Conservation (phyloP, 1,139 yeast genomes). For the Sugiyamaella castrensis region DNA sequence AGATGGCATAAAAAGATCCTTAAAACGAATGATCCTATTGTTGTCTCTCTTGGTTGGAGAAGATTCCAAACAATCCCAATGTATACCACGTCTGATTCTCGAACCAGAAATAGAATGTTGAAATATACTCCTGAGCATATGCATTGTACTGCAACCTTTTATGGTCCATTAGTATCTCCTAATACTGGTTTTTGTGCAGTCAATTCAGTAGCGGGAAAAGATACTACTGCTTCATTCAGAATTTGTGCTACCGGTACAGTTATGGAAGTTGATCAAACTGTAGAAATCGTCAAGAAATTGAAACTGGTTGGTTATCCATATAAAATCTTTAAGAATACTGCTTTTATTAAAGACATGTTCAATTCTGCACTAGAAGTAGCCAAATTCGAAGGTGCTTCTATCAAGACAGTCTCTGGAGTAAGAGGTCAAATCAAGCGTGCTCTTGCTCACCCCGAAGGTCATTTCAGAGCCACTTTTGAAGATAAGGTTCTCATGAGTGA, state of each 20-base stretch:
- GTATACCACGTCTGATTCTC: conserved; percentile 92
- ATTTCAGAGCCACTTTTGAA: conserved; percentile 96
- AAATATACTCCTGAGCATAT: conserved; percentile 99
- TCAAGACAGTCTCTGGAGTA: conserved; percentile 94
- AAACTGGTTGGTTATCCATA: conserved; percentile 94
- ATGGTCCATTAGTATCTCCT: conserved; percentile 96
- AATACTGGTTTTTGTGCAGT: conserved; percentile 97
- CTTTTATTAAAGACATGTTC: conserved; percentile 96
- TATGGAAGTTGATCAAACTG: conserved; percentile 83
- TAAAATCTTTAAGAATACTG: conserved; percentile 92
- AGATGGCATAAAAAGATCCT: conserved; percentile 98
- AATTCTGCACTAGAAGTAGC: conserved; percentile 90
- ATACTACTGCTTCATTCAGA: conserved; percentile 86
- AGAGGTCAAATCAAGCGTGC: conserved; percentile 98
- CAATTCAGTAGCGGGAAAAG: conserved; percentile 76
- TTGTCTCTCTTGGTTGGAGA: conserved; percentile 95
- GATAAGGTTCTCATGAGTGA: conserved; percentile 91
- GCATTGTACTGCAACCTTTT: conserved; percentile 92
- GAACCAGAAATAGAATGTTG: conserved; percentile 96
- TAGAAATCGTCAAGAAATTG: conserved; percentile 91
- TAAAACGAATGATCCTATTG: conserved; percentile 93
- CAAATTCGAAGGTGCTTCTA: conserved; percentile 95
- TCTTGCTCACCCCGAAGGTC: conserved; percentile 91
- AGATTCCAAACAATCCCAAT: conserved; percentile 95
- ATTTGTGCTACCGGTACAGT: conserved; percentile 98